Percentiles rank a stretch among this genome's conserved stretches.
Conservation (phyloP, 176 grass and related monocot species). For the Avena atlantica region DNA sequence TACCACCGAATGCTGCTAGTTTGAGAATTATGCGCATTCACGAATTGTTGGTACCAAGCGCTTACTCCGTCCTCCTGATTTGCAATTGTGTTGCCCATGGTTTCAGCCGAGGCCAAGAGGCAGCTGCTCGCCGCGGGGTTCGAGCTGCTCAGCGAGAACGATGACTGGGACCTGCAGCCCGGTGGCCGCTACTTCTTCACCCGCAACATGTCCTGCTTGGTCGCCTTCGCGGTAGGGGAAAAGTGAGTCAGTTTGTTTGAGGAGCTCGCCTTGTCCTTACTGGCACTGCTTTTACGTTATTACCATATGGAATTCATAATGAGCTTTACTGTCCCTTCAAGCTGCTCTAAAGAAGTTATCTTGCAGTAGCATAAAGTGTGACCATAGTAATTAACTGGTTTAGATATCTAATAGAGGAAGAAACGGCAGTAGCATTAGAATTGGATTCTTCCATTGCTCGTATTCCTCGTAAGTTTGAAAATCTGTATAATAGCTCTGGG, state of each 20-base stretch:
- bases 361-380: background rate
- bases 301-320: background rate
- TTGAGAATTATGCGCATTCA: background rate
- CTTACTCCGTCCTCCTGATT: background rate
- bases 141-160: conserved; percentile 79
- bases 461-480: background rate
- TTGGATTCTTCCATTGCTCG: background rate
- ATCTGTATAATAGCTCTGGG: background rate
- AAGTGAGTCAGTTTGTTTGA: conserved; percentile 61
- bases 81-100: background rate
- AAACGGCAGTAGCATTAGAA: background rate
- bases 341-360: background rate
- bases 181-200: conserved; percentile 99
- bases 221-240: conserved; percentile 81
- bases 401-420: background rate
- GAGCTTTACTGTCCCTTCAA: background rate
- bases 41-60: background rate
- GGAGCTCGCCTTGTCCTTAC: background rate
- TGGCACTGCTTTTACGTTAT: background rate
- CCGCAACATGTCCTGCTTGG: conserved; percentile 90
- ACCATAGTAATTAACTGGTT: background rate
- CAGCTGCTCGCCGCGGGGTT: conserved; percentile 81
- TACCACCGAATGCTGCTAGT: background rate
- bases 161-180: conserved; percentile 92
- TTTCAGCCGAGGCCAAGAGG: conserved; percentile 88